Percentiles rank a stretch among this genome's conserved stretches.
These are phyloP conservation scores for Aspergillus thermomutatus DNA, from an alignment of 2,329 filamentous ascomycete genomes.

Conservation along the genomic window DNA sequence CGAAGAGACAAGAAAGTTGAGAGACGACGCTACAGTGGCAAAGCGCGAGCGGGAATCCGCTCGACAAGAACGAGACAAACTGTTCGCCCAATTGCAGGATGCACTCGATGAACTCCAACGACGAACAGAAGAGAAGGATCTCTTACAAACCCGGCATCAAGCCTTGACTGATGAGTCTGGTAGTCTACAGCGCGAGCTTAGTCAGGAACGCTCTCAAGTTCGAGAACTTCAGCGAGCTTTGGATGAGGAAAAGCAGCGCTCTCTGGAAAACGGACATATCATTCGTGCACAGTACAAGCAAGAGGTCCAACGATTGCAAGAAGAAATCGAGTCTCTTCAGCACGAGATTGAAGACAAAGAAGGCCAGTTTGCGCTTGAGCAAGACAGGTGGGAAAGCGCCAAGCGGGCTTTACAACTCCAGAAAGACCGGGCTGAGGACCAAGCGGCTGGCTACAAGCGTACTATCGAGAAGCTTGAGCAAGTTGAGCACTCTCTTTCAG, in stretches of 20 bases:
- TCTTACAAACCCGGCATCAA: constrained; percentile 67
- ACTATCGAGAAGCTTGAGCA: constrained; percentile 69
- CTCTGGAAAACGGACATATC: constrained; percentile 59
- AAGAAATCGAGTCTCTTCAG: constrained; percentile 59
- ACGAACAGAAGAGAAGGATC: constrained; percentile 61
- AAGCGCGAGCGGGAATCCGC: constrained; percentile 46
- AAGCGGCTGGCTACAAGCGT: constrained; percentile 63
- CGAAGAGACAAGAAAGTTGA: constrained; percentile 34
- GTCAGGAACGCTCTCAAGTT: constrained; percentile 42
- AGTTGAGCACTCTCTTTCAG: constrained; percentile 63
- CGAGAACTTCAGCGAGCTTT: constrained; percentile 49
- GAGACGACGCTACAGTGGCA: constrained; percentile 44
- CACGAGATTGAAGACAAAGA: constrained; percentile 67
- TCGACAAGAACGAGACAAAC: constrained; percentile 40
- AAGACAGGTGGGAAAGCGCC: constrained; percentile 69
- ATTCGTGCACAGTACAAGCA: constrained; percentile 53
- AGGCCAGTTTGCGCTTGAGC: constrained; percentile 66
- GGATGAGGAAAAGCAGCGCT: constrained; percentile 55
- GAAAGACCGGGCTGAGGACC: constrained; percentile 64
- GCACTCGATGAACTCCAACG: constrained; percentile 59
- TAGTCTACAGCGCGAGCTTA: constrained; percentile 63
- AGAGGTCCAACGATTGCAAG: constrained; percentile 54
- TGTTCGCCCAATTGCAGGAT: constrained; percentile 50
- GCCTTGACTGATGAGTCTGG: constrained; percentile 63
- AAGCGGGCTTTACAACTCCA: constrained; percentile 64